phyloP scores from a whole-genome alignment of 2,329 filamentous ascomycete species.

The Cladophialophora bantiana region DNA sequence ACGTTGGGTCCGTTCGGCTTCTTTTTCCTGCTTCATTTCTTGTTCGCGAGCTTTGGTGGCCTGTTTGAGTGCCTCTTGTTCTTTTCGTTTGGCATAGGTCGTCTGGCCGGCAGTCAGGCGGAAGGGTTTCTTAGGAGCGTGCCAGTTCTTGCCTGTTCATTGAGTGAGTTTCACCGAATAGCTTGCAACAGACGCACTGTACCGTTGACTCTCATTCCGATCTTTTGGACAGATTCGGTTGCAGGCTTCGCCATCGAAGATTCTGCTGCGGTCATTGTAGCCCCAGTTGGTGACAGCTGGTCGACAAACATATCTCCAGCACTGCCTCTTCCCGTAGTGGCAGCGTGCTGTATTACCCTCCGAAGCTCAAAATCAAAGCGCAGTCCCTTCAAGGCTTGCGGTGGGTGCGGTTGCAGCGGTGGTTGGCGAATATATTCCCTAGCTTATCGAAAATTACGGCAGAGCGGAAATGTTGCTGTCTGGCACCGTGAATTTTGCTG shows the following conservation, averaged over 20 bases:
- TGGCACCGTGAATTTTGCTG: background rate
- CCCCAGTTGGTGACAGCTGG: conserved; percentile 2
- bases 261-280: background rate
- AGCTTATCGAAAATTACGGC: background rate
- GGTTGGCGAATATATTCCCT: conserved; percentile 10
- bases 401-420: background rate
- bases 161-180: background rate
- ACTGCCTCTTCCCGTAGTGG: background rate
- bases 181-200: background rate
- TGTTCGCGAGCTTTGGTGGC: conserved; percentile 92
- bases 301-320: conserved; percentile 20
- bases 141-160: conserved; percentile 89
- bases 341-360: background rate
- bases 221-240: conserved; percentile 9
- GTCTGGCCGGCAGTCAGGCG: conserved; percentile 79
- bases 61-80: conserved; percentile 71
- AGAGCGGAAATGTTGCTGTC: background rate
- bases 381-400: too few species aligned
- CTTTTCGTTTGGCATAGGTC: conserved; percentile 77
- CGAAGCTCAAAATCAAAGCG: background rate
- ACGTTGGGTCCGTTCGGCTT: conserved; percentile 79
- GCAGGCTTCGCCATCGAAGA: background rate
- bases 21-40: conserved; percentile 95
- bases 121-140: conserved; percentile 81
- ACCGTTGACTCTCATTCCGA: conserved; percentile 37